Percentiles rank a stretch among this genome's conserved stretches.
Evolutionary conservation across 768 basidiomycete genomes (phyloP).

Genomic region (Glaciozyma antarctica): DNA sequence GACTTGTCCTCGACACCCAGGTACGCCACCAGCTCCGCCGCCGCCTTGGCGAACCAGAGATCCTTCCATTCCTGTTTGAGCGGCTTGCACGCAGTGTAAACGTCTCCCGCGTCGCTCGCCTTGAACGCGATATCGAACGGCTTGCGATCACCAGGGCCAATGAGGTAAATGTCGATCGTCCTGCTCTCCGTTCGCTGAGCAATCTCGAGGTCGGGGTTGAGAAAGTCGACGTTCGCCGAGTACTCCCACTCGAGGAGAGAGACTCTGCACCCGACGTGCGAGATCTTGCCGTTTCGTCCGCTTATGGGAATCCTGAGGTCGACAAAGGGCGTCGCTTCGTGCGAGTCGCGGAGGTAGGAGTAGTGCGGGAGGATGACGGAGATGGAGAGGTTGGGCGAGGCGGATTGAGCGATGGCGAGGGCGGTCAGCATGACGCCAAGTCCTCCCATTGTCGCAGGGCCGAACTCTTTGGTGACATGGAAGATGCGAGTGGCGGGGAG

Average conservation of each 20-base stretch:
- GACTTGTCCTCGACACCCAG: background rate
- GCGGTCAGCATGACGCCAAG: slow-evolving; percentile 23
- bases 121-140: slow-evolving; percentile 17
- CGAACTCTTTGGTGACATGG: slow-evolving; percentile 24
- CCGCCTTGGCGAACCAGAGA: slow-evolving; percentile 12
- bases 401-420: slow-evolving; percentile 13
- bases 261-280: slow-evolving; percentile 1
- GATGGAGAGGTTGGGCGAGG: slow-evolving; percentile 9
- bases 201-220: slow-evolving; percentile 1
- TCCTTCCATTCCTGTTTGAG: slow-evolving; percentile 26
- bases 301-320: slow-evolving; percentile 1
- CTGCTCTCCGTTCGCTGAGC: background rate
- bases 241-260: slow-evolving; percentile 14
- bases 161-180: slow-evolving; percentile 16
- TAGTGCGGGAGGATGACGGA: slow-evolving; percentile 19
- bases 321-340: background rate
- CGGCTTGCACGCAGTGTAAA: slow-evolving; percentile 24
- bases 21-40: slow-evolving; percentile 7
- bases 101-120: slow-evolving; percentile 15
- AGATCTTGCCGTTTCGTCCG: background rate
- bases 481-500: slow-evolving; percentile 13
- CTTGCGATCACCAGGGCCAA: slow-evolving; percentile 1
- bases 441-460: slow-evolving; percentile 22
- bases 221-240: slow-evolving; percentile 3
- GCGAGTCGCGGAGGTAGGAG: slow-evolving; percentile 10